Evolutionary conservation across 1,139 yeast species (phyloP).

Genomic region (Taphrina pruni): DNA sequence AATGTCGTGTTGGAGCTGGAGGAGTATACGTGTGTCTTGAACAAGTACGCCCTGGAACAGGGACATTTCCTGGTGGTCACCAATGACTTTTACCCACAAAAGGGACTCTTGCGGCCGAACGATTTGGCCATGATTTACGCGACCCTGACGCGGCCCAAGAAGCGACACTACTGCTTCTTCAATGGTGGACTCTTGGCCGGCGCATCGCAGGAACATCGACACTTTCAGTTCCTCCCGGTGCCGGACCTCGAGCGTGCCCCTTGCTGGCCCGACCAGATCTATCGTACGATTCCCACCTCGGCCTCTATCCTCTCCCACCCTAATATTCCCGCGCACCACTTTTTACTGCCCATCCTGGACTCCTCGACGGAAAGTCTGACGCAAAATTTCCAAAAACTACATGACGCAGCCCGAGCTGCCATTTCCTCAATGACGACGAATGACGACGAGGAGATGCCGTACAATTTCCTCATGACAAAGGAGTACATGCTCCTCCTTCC

Average conservation of each 20-base stretch:
- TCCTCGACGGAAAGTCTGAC: not conserved
- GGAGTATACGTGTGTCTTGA: slow-evolving; percentile 30
- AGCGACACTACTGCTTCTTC: slow-evolving; percentile 37
- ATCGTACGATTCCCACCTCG: not conserved
- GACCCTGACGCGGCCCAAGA: not conserved
- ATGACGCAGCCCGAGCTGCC: slow-evolving; percentile 21
- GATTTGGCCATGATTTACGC: slow-evolving; percentile 31
- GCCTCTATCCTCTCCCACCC: slow-evolving; percentile 11
- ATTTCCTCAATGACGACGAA: not conserved
- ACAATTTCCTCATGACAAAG: slow-evolving; percentile 33
- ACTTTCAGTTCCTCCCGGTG: slow-evolving; percentile 31
- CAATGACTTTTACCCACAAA: slow-evolving; percentile 32
- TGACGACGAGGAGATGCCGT: slow-evolving; percentile 21
- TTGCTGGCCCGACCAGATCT: slow-evolving; percentile 23
- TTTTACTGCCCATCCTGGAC: slow-evolving; percentile 7
- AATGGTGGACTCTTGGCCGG: slow-evolving; percentile 36
- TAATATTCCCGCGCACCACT: slow-evolving; percentile 1
- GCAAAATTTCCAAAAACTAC: not conserved
- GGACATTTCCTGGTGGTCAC: slow-evolving; percentile 34
- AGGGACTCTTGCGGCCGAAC: slow-evolving; percentile 18
- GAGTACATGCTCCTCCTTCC: slow-evolving; percentile 34
- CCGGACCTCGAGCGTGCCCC: slow-evolving; percentile 2
- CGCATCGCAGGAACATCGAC: slow-evolving; percentile 35
- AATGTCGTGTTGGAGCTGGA: slow-evolving; percentile 29
- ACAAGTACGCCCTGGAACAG: slow-evolving; percentile 33